Evolutionary conservation across 768 basidiomycete genomes (phyloP), one percentile per base, ranked within the genome.

Genomic region (Hortiboletus campestris): DNA sequence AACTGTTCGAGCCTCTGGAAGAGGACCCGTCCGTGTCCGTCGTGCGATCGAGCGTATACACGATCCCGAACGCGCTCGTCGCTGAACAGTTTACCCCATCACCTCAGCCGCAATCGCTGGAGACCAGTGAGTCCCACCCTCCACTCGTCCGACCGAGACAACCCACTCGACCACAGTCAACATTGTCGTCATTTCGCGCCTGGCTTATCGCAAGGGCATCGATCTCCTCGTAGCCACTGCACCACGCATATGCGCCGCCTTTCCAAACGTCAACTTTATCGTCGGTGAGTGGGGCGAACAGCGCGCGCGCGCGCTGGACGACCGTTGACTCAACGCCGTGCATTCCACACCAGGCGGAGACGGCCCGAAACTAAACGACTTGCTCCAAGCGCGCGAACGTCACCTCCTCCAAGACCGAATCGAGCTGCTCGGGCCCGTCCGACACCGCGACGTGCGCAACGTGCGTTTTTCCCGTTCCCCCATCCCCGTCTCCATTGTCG

Each of bases 201-300:
- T 98, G 31, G 93, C 90, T 0, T 98, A 98, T 65, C 84, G 97
- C 46, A 99, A 98, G 75, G 97, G 97, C 1, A 87, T 99, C 49
- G 97, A 99, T 67, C 82, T 99, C 3, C 83, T 99, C 6, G 90
- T 98, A 0, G 94, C 93, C 1, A 89, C 91, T 0, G 91, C 93
- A 0, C 97, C 97, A 0, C 82, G 86, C 22, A 91, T 99, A 53
- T 98, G 96, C 63, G 80, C 80, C 2, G 75, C 81, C 0, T 96
- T 92, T 68, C 90, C 93, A 0, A 83, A 94, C 57, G 92, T 98
- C 46, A 84, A 84, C 40, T 97, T 98, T 63, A 74, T 98, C 42
- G 80, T 99, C 31, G 95, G 92, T 88, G 53, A 19, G 64, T 39
- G 31, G 19, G 10, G n/a, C 35, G 13, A 5, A 2, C 6, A 16